Base-by-base conservation (phyloP, 2,329 filamentous ascomycete genomes). In the Aspergillus novoparasiticus region DNA sequence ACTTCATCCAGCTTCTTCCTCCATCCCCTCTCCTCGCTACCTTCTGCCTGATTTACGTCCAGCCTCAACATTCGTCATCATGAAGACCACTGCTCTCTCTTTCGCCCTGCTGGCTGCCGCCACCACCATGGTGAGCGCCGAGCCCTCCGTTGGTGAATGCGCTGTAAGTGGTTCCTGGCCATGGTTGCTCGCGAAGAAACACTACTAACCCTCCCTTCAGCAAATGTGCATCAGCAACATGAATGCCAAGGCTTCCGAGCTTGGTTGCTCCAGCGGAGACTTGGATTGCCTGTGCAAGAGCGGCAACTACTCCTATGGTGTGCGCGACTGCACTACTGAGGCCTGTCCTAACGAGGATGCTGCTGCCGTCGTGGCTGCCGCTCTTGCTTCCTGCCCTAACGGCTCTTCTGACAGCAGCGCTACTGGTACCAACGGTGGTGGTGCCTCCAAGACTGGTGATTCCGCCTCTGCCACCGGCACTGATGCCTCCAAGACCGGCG, bases 151-250 rank as follows among this genome's bases (percentile, higher is more conserved):
- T 51, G 68, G 70, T 34, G 64, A 76, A 10, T 76, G 74, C 65
- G 74, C 75, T 43, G 74, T 77, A 70, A 63, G 74, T 72, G 46
- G 12, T 10, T 4, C 26, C 11, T 8, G 16, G 28, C 51, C 21
- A 43, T 53, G 11, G 14, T 4, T 21, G 59, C 6, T 21, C 14
- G 23, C 19, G 32, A 39, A 36, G n/a, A 21, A 36, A n/a, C 28
- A 14, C 9, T 36, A 58, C 68, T 74, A 59, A 72, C 60, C 16
- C 11, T 54, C 3, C 1, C 10, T 36, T 41, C 65, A 83, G 81
- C 70, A 78, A 73, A 79, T 72, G 69, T 83, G 81, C 67, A 72
- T 82, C 69, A 72, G 66, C 69, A 80, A 78, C 73, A 82, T 83
- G 80, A 72, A 78, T 64, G 71, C 64, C 59, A 73, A 76, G 69